phyloP scores from a whole-genome alignment of 2,329 filamentous ascomycete species.

The Mycosphaerella sp. region DNA sequence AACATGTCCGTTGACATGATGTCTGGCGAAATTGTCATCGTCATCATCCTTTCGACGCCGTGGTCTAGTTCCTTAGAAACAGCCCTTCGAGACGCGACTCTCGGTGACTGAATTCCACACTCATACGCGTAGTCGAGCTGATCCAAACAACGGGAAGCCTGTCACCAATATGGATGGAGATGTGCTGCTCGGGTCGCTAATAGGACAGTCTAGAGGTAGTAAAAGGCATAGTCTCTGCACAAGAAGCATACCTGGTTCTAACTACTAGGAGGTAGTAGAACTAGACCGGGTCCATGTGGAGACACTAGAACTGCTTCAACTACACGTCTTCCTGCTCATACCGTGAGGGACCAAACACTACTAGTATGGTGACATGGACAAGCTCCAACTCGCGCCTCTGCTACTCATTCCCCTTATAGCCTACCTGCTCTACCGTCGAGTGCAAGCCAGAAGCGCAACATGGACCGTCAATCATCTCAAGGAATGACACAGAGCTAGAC shows the following conservation, averaged over 20 bases:
- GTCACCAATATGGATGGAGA: too few relatives aligned
- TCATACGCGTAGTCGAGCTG: not conserved
- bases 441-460: slow-evolving; percentile 5
- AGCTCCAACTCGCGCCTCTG: slow-evolving; percentile 1
- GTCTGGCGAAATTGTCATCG: not conserved
- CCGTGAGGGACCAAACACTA: not conserved
- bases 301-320: not conserved
- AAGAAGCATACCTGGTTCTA: too few relatives aligned
- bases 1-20: not conserved
- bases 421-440: slow-evolving; percentile 4
- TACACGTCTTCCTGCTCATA: not conserved
- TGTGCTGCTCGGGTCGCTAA: too few relatives aligned
- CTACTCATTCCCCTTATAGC: slow-evolving; percentile 1
- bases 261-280: not conserved
- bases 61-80: too few relatives aligned
- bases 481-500: not conserved
- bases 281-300: not conserved
- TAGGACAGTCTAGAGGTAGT: too few relatives aligned
- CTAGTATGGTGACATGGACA: not conserved
- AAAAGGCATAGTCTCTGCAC: too few relatives aligned
- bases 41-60: slow-evolving; percentile 4
- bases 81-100: not conserved
- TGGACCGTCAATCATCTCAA: not conserved
- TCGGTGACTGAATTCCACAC: not conserved
- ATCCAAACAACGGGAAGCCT: too few relatives aligned